phyloP scores from a whole-genome alignment of 2,329 filamentous ascomycete genomes.

The Clonostachys solani region DNA sequence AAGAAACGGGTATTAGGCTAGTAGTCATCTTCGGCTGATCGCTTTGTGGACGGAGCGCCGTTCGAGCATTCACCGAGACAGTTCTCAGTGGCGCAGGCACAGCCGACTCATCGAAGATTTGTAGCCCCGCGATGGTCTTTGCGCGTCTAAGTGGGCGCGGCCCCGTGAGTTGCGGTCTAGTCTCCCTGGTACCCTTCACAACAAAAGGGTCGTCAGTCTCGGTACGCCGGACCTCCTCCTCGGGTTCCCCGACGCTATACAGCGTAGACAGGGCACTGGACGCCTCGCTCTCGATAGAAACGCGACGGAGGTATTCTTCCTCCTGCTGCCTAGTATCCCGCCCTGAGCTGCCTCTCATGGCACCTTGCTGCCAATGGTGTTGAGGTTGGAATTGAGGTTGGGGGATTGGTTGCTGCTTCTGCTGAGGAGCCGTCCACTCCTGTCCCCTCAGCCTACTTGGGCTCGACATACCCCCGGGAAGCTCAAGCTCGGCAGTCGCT shows the following conservation, averaged over 20 bases:
- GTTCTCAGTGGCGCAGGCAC: constrained; percentile 5
- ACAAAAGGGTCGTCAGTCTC: constrained; percentile 22
- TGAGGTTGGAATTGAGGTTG: constrained; percentile 8
- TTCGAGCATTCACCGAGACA: constrained; percentile 1
- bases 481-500: constrained; percentile 25
- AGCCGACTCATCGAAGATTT: not conserved
- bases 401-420: constrained; percentile 4
- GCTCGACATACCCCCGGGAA: constrained; percentile 32
- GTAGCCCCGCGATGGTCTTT: constrained; percentile 2
- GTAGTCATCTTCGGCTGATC: not conserved
- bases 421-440: constrained; percentile 14
- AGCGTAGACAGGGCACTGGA: constrained; percentile 53
- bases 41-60: not conserved
- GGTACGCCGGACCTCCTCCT: constrained; percentile 18
- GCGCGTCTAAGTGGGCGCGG: constrained; percentile 1
- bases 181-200: constrained; percentile 4
- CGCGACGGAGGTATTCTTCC: not conserved
- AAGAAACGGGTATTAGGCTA: not conserved
- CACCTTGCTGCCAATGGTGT: constrained; percentile 3
- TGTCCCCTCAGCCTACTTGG: constrained; percentile 31
- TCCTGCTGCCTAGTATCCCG: not conserved
- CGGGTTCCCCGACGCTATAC: constrained; percentile 48
- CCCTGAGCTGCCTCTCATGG: too few species aligned
- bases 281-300: constrained; percentile 34
- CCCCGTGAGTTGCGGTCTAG: not conserved